phyloP scores from a whole-genome alignment of 2,329 filamentous ascomycete genomes.

The Trichoderma koningiopsis region DNA sequence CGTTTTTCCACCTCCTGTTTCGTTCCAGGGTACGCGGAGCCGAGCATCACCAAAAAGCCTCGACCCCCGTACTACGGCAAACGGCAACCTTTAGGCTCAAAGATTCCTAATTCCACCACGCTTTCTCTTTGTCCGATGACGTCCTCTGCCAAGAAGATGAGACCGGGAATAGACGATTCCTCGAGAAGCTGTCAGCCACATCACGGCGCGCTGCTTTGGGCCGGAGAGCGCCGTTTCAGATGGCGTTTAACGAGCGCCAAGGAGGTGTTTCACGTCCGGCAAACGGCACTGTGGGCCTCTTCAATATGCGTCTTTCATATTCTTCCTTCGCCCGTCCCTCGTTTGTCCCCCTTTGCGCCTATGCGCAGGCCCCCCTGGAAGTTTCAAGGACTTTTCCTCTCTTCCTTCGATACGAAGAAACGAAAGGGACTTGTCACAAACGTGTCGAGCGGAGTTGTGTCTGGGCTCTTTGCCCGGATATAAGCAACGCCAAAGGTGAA shows the following conservation, averaged over 20 bases:
- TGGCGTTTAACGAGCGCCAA: slow-evolving; percentile 1
- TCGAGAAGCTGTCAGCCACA: background rate
- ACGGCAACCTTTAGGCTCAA: background rate
- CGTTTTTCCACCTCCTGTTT: background rate
- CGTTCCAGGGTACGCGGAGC: slow-evolving; percentile 13
- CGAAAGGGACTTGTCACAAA: background rate
- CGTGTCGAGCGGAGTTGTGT: background rate
- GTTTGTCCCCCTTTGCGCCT: background rate
- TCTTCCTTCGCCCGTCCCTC: background rate
- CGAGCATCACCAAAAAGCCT: background rate
- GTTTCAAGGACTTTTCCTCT: background rate
- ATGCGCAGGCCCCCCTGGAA: slow-evolving; percentile 5
- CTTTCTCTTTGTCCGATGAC: background rate
- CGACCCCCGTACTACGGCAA: background rate
- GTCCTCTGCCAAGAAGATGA: slow-evolving; percentile 20
- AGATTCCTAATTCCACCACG: background rate
- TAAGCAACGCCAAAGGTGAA: background rate
- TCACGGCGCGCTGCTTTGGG: slow-evolving; percentile 9
- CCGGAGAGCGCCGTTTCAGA: slow-evolving; percentile 17
- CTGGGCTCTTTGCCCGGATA: background rate
- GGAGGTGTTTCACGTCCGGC: slow-evolving; percentile 17
- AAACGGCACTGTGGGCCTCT: slow-evolving; percentile 5
- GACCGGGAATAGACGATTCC: slow-evolving; percentile 10
- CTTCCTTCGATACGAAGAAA: background rate
- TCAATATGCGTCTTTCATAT: background rate